Evolutionary conservation across 2,329 filamentous ascomycete species (phyloP), one percentile per base, ranked within the genome.

Genomic region (Colletotrichum musicola): DNA sequence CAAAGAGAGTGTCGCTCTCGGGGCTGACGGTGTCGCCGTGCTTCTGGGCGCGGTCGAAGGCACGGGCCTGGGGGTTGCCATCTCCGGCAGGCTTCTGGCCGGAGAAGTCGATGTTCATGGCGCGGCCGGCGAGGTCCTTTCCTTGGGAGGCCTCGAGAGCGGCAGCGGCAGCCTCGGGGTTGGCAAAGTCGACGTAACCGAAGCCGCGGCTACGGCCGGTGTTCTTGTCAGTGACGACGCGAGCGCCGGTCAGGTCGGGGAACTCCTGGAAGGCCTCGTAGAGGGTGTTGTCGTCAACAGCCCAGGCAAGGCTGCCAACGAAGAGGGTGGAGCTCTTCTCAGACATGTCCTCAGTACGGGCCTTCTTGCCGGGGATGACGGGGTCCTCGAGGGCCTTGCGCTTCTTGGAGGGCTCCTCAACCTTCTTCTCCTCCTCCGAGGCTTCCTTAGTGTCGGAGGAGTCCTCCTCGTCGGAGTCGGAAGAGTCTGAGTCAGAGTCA

Each of bases 291-390:
- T 97, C 95, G 74, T 97, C 93, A 61, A 97, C 86, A 78, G 91
- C 93, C 94, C 94, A 98, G 82, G 93, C 94, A 72, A 98, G 86
- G 85, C 94, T 95, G 74, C 95, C 95, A 73, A 94, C 90, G 81
- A 97, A 98, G 62, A 98, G 90, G 76, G 94, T 97, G 73, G 84
- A 84, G 75, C 84, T 79, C 67, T 85, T 79, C 68, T 77, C 79
- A 53, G 80, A 77, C 49, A 78, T 80, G 64, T 90, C 30, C 30
- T 35, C 87, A 42, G 85, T 86, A 86, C 92, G 92, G 77, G 83
- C 81, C 86, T 92, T 93, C 88, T 93, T 93, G 69, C 86, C 77
- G 16, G 83, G 81, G 65, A 76, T 75, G 60, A 77, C 74, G 38
- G 77, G 78, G 50, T 83, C 83, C 57, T 82, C 83, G 69, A 88